Conservation (phyloP, 1,139 yeast genomes). For the Geotrichum histeridarum region DNA sequence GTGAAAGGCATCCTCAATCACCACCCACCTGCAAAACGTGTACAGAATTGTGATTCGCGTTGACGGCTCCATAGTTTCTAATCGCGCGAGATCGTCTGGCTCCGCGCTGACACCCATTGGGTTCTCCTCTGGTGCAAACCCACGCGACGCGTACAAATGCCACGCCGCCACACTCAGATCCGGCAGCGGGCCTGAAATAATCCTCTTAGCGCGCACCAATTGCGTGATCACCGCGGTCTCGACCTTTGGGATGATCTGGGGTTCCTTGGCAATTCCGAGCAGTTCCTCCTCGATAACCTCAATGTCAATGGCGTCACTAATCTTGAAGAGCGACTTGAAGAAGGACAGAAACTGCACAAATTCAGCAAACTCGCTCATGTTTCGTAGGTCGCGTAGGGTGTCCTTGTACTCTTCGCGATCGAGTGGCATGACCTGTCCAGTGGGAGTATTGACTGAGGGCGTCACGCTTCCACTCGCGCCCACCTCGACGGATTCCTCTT, state of each 20-base stretch:
- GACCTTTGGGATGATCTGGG: constrained; percentile 20
- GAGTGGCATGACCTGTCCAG: constrained; percentile 21
- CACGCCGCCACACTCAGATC: constrained; percentile 21
- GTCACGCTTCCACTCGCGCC: neutral
- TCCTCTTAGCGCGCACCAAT: constrained; percentile 10
- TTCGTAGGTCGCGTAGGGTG: constrained; percentile 25
- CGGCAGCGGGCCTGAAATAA: constrained; percentile 1
- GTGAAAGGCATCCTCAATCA: constrained; percentile 26
- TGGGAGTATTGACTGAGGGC: neutral
- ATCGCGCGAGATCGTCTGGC: neutral
- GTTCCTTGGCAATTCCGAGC: constrained; percentile 21
- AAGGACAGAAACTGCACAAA: constrained; percentile 30
- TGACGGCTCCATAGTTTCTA: constrained; percentile 15
- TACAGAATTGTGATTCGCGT: constrained; percentile 25
- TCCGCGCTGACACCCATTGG: constrained; percentile 14
- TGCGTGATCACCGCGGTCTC: constrained; percentile 19
- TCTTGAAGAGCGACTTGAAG: constrained; percentile 25
- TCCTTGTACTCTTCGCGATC: constrained; percentile 26
- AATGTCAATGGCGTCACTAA: constrained; percentile 25
- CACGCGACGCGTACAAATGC: constrained; percentile 12
- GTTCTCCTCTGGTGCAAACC: constrained; percentile 5
- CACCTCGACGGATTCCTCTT: neutral
- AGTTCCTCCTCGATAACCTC: constrained; percentile 34
- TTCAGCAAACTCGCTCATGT: constrained; percentile 30
- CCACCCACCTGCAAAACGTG: constrained; percentile 27